Conservation (phyloP, 805 yeast species). For the Wickerhamiella spandovensis region DNA sequence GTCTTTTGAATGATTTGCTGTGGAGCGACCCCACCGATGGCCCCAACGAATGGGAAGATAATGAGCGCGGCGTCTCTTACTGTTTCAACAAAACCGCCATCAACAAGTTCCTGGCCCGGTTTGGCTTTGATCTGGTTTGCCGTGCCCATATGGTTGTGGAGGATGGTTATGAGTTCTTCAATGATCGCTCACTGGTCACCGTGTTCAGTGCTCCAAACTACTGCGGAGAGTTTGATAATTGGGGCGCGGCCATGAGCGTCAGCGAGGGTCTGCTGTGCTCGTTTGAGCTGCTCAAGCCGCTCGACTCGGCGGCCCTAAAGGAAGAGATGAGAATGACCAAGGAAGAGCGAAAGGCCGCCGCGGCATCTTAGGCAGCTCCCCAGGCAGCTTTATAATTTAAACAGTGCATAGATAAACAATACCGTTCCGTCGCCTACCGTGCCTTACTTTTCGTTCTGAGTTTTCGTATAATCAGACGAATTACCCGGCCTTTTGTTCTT, state of each 20-base stretch:
- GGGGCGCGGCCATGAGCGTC: conserved; percentile 98
- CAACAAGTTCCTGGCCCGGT: conserved; percentile 58
- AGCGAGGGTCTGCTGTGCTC: conserved; percentile 84
- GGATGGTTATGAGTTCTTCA: conserved; percentile 67
- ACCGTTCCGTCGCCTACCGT: too few species aligned
- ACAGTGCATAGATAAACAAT: not conserved
- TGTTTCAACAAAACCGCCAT: conserved; percentile 71
- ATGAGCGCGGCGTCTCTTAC: conserved; percentile 72
- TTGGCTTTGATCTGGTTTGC: conserved; percentile 69
- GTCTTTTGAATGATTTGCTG: conserved; percentile 58
- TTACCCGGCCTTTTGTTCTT: too few species aligned
- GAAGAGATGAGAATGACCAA: conserved; percentile 52
- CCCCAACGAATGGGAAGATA: conserved; percentile 75
- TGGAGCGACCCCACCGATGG: conserved; percentile 86
- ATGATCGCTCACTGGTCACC: conserved; percentile 56
- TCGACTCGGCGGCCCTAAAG: conserved; percentile 83
- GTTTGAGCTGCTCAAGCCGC: conserved; percentile 85
- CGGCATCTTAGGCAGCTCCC: not conserved
- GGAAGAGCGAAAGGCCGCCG: not conserved
- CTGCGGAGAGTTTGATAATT: conserved; percentile 77
- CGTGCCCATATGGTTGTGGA: conserved; percentile 84
- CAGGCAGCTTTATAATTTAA: not conserved
- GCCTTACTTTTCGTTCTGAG: too few species aligned
- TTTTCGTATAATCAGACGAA: not conserved
- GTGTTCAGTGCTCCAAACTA: conserved; percentile 67